A percentile compares a stretch with the other conserved stretches of the same genome.
Evolutionary conservation across 2,329 filamentous ascomycete genomes (phyloP).

Genomic region (Chaetothyriales sp.): DNA sequence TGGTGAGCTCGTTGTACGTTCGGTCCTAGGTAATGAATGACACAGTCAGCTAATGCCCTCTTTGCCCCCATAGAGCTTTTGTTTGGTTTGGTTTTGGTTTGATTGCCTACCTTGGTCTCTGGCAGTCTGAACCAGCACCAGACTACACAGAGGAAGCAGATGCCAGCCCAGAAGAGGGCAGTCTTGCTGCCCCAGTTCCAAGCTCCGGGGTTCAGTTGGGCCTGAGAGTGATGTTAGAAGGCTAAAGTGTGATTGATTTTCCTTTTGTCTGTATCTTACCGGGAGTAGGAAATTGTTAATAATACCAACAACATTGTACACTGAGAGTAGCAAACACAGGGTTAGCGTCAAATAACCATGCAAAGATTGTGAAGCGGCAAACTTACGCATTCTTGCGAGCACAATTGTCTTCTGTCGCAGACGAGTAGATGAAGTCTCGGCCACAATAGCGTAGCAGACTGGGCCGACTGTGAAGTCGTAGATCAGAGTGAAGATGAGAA

Average conservation of each 20-base stretch:
- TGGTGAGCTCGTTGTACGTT: conserved; percentile 28
- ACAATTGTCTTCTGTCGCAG: conserved; percentile 42
- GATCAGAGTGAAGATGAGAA: conserved; percentile 39
- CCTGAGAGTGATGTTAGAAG: conserved; percentile 18
- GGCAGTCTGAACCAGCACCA: conserved; percentile 33
- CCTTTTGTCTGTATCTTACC: background rate
- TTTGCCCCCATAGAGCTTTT: no score
- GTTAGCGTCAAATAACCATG: background rate
- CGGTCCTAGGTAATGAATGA: conserved; percentile 19
- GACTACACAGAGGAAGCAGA: conserved; percentile 21
- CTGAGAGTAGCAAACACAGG: background rate
- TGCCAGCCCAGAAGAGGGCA: conserved; percentile 30
- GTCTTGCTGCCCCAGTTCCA: conserved; percentile 25
- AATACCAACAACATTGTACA: conserved; percentile 34
- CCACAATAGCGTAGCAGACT: conserved; percentile 38
- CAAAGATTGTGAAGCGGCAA: conserved; percentile 7
- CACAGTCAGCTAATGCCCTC: conserved; percentile 1
- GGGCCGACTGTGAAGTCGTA: conserved; percentile 42
- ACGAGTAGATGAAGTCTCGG: conserved; percentile 40
- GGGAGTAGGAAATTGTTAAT: conserved; percentile 5
- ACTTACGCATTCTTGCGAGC: conserved; percentile 28
- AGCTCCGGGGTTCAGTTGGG: conserved; percentile 21
- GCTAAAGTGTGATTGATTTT: background rate
- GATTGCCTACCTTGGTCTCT: conserved; percentile 21
- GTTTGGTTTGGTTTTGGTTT: background rate